Conservation (phyloP, 768 basidiomycete genomes). For the Leccinum obscurum region DNA sequence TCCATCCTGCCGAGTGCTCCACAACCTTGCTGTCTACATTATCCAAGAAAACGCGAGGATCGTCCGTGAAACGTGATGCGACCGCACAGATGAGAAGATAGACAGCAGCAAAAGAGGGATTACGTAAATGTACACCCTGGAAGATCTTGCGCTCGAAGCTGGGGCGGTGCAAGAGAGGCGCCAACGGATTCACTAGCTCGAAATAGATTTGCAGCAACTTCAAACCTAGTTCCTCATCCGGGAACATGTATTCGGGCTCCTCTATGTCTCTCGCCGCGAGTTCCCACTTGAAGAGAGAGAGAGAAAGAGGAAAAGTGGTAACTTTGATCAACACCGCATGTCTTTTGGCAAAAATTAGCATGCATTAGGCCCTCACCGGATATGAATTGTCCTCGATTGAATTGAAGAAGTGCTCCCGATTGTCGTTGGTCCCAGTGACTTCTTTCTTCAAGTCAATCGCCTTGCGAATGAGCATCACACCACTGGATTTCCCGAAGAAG, state of each 20-base stretch:
- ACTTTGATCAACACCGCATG: not conserved
- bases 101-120: slow-evolving; percentile 55
- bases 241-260: slow-evolving; percentile 43
- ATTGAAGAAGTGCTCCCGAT: slow-evolving; percentile 1
- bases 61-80: slow-evolving; percentile 55
- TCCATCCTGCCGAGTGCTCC: slow-evolving; percentile 53
- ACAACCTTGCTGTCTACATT: slow-evolving; percentile 25
- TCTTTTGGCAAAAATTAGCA: not conserved
- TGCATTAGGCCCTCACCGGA: slow-evolving; percentile 28
- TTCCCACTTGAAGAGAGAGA: slow-evolving; percentile 26
- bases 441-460: slow-evolving; percentile 63
- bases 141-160: slow-evolving; percentile 56
- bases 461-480: slow-evolving; percentile 40
- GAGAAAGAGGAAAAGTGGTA: not conserved
- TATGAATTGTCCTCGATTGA: not conserved
- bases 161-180: slow-evolving; percentile 73
- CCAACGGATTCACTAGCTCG: slow-evolving; percentile 47
- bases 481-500: slow-evolving; percentile 46
- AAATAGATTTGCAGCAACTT: slow-evolving; percentile 69
- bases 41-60: slow-evolving; percentile 52
- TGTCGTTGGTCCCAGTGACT: slow-evolving; percentile 42
- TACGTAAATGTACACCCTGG: slow-evolving; percentile 48
- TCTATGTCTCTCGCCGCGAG: slow-evolving; percentile 18
- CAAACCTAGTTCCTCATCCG: slow-evolving; percentile 48
- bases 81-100: slow-evolving; percentile 74